Percentiles rank a stretch among this genome's conserved stretches.
phyloP scores from a whole-genome alignment of 2,329 filamentous ascomycete genomes.

The Aspergillus sp. region DNA sequence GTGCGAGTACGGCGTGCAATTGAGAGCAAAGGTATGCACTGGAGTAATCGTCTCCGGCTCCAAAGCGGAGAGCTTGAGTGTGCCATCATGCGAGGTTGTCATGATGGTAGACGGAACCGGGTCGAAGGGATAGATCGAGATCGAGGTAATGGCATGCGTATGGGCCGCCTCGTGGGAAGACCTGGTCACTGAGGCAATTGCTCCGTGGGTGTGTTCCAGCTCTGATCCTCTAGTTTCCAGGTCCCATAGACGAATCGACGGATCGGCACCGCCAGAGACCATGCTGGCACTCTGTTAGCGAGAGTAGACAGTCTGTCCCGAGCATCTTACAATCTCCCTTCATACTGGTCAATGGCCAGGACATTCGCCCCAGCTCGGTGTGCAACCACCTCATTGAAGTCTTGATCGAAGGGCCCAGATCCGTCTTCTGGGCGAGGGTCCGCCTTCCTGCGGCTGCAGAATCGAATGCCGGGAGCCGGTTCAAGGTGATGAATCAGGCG shows the following conservation, averaged over 20 bases:
- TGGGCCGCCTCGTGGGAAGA: constrained; percentile 31
- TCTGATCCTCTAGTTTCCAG: constrained; percentile 52
- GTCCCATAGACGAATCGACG: constrained; percentile 79
- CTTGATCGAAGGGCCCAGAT: constrained; percentile 7
- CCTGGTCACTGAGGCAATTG: constrained; percentile 40
- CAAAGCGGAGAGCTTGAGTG: constrained; percentile 36
- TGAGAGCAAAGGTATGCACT: constrained; percentile 37
- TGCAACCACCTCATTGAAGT: constrained; percentile 37
- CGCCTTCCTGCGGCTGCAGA: constrained; percentile 49
- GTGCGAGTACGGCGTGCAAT: constrained; percentile 50
- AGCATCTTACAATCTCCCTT: constrained; percentile 57
- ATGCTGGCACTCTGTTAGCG: constrained; percentile 43
- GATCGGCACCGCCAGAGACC: constrained; percentile 76
- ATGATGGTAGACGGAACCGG: constrained; percentile 38
- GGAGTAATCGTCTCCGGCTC: constrained; percentile 31
- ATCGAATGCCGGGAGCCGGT: constrained; percentile 56
- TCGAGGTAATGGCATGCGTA: constrained; percentile 37
- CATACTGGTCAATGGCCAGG: constrained; percentile 70
- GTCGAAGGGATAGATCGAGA: constrained; percentile 42
- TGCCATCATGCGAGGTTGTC: constrained; percentile 38
- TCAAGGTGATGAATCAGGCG: constrained; percentile 61
- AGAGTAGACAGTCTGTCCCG: not conserved
- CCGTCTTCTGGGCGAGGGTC: constrained; percentile 6
- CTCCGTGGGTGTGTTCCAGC: constrained; percentile 44
- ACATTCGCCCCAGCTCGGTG: constrained; percentile 72